Conservation (phyloP, 192 early-diverging fungal species). For the Coemansia sp. region DNA sequence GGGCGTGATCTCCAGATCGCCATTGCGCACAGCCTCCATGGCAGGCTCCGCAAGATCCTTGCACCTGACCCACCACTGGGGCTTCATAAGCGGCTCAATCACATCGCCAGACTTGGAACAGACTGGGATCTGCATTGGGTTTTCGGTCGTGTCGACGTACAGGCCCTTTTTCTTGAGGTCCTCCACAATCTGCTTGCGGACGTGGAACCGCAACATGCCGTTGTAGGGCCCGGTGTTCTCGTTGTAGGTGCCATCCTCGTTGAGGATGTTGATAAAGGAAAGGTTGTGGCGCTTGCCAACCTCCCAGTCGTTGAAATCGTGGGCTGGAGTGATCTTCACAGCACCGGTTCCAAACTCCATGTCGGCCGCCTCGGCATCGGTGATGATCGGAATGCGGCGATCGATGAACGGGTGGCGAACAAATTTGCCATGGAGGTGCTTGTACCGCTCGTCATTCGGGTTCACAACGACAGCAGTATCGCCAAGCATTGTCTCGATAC, state of each 20-base stretch:
- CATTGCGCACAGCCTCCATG: conserved; percentile 75
- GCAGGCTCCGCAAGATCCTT: conserved; percentile 84
- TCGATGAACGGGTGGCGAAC: conserved; percentile 92
- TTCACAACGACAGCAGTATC: conserved; percentile 97
- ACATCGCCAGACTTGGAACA: conserved; percentile 90
- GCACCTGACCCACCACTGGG: conserved; percentile 99
- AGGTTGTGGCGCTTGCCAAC: conserved; percentile 94
- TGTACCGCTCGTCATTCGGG: conserved; percentile 90
- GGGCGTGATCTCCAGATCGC: conserved; percentile 82
- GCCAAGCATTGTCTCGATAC: conserved; percentile 99
- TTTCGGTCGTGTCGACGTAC: conserved; percentile 80
- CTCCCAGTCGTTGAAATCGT: conserved; percentile 96
- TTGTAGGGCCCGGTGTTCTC: conserved; percentile 83
- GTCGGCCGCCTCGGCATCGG: conserved; percentile 84
- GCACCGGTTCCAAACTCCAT: conserved; percentile 96
- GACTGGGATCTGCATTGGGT: conserved; percentile 92
- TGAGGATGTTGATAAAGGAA: conserved; percentile 96
- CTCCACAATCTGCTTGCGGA: conserved; percentile 81
- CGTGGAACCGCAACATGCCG: conserved; percentile 93
- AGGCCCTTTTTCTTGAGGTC: conserved; percentile 88
- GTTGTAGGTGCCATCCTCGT: conserved; percentile 95
- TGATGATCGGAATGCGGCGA: conserved; percentile 86
- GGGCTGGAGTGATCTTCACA: conserved; percentile 99
- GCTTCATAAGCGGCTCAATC: conserved; percentile 97
- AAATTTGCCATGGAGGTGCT: conserved; percentile 91